These are phyloP conservation scores for Cutaneotrichosporon sp. DNA, from an alignment of 1,284 basidiomycete genomes.

Conservation along the genomic window DNA sequence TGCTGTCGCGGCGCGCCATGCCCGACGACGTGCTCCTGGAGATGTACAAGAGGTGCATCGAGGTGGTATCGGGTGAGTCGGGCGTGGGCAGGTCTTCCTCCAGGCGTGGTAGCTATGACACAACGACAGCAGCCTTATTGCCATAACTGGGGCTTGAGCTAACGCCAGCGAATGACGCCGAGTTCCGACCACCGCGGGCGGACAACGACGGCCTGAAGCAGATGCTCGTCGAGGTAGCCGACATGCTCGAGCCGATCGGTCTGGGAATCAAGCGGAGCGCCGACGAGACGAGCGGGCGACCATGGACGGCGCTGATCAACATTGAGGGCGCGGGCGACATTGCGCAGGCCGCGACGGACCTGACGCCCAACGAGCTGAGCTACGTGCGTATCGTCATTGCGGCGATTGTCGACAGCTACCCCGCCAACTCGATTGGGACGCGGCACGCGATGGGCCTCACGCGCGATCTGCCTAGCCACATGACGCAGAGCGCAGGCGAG, in stretches of 20 bases:
- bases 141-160: background rate
- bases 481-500: conserved; percentile 31
- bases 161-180: conserved; percentile 23
- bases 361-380: conserved; percentile 37
- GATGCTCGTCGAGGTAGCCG: conserved; percentile 32
- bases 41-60: conserved; percentile 39
- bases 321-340: conserved; percentile 29
- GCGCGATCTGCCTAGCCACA: conserved; percentile 17
- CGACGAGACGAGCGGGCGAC: conserved; percentile 32
- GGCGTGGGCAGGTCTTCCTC: no score
- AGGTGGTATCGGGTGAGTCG: conserved; percentile 23
- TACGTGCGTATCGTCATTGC: conserved; percentile 38
- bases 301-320: conserved; percentile 35
- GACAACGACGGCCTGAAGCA: conserved; percentile 21
- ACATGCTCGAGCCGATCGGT: conserved; percentile 31
- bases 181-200: conserved; percentile 20
- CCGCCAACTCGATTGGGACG: conserved; percentile 40
- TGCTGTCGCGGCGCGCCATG: conserved; percentile 38
- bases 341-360: conserved; percentile 35
- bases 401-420: conserved; percentile 39
- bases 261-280: conserved; percentile 27
- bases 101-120: no score
- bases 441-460: conserved; percentile 27
- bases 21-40: conserved; percentile 33
- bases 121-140: no score